Percentiles rank a stretch among this genome's conserved stretches.
Conservation (phyloP, 192 early-diverging fungal genomes). For the Rhizoclosmatium sp. region DNA sequence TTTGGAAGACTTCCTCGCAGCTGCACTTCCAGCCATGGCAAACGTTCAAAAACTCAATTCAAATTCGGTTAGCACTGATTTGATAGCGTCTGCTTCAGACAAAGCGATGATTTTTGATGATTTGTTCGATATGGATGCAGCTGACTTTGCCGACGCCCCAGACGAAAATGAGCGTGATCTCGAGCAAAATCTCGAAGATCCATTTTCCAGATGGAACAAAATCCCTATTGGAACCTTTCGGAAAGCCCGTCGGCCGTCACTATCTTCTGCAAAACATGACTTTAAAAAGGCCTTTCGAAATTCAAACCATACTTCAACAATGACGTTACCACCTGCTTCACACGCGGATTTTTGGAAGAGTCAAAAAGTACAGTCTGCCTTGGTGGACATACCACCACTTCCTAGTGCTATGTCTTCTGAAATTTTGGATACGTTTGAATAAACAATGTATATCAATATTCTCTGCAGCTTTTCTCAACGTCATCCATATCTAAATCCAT, state of each 20-base stretch:
- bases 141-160: slow-evolving; percentile 2
- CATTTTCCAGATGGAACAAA: slow-evolving; percentile 38
- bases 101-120: slow-evolving; percentile 16
- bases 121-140: slow-evolving; percentile 26
- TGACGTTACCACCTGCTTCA: slow-evolving; percentile 15
- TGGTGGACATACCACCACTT: not conserved
- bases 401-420: not conserved
- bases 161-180: not conserved
- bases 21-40: slow-evolving; percentile 13
- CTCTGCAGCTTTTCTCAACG: slow-evolving; percentile 2
- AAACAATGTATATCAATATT: not conserved
- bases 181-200: slow-evolving; percentile 13
- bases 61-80: not conserved
- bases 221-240: slow-evolving; percentile 51
- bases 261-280: not conserved
- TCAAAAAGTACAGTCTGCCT: not conserved
- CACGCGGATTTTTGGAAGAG: not conserved
- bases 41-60: slow-evolving; percentile 3
- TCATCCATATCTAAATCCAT: slow-evolving; percentile 20
- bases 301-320: slow-evolving; percentile 10
- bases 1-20: slow-evolving; percentile 14
- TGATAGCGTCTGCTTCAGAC: not conserved
- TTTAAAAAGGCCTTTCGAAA: slow-evolving; percentile 25
- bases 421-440: not conserved
- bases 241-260: slow-evolving; percentile 15